These are phyloP conservation scores for Gossypium stocksii DNA, from an alignment of 345 rosid species.

Conservation along the genomic window DNA sequence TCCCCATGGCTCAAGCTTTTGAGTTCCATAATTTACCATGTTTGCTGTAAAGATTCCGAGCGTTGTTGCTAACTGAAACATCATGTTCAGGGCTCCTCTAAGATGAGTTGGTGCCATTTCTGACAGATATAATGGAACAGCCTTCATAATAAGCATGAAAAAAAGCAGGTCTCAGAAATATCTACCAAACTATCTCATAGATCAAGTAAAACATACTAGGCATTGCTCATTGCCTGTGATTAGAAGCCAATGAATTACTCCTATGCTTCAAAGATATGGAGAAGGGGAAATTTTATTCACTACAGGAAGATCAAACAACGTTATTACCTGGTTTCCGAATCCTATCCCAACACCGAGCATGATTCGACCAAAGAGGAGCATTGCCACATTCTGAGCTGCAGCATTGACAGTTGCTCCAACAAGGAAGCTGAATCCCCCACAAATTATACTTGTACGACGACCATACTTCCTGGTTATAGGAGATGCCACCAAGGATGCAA, in stretches of 20 bases:
- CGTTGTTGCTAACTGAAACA: conserved; percentile 95
- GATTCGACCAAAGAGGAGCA: conserved; percentile 82
- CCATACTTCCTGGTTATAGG: conserved; percentile 75
- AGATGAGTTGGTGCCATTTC: conserved; percentile 96
- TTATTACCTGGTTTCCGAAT: conserved; percentile 84
- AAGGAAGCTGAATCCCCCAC: conserved; percentile 81
- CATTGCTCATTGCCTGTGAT: background rate
- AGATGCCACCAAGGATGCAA: conserved; percentile 72
- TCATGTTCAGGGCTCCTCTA: conserved; percentile 82
- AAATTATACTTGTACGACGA: conserved; percentile 70
- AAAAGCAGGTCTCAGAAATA: background rate
- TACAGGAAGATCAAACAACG: background rate
- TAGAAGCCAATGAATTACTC: background rate
- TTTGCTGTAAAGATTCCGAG: conserved; percentile 81
- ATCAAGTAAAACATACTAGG: background rate
- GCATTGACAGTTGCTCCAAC: conserved; percentile 72
- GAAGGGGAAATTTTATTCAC: too few relatives aligned
- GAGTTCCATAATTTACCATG: conserved; percentile 87
- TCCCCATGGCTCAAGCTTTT: conserved; percentile 78
- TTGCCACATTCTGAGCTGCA: conserved; percentile 53
- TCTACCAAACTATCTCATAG: background rate
- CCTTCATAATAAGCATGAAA: conserved; percentile 32
- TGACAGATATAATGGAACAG: conserved; percentile 80
- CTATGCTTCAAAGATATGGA: background rate
- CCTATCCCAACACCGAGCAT: conserved; percentile 95